These are phyloP conservation scores for Lepidium aucheri DNA, from an alignment of 345 rosid genomes.

Conservation along the genomic window DNA sequence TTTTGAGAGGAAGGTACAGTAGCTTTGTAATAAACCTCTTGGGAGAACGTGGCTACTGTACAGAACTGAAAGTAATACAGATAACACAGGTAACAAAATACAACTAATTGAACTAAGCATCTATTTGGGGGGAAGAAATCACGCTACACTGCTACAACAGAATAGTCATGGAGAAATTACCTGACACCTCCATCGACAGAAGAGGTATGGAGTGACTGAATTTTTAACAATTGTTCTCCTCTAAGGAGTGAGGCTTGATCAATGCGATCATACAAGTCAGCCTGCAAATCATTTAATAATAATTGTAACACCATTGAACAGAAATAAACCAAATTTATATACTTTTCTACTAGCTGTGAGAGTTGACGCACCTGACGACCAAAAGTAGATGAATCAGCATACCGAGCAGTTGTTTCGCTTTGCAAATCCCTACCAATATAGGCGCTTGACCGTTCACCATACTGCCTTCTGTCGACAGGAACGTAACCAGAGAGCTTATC, in stretches of 20 bases:
- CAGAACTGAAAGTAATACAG: neutral
- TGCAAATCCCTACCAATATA: slow-evolving; percentile 72
- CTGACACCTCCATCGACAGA: slow-evolving; percentile 70
- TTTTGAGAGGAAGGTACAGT: neutral
- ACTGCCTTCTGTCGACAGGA: slow-evolving; percentile 63
- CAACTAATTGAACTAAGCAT: neutral
- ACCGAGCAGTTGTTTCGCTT: slow-evolving; percentile 56
- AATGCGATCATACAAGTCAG: slow-evolving; percentile 66
- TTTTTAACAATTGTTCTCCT: slow-evolving; percentile 74
- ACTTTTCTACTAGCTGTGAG: neutral
- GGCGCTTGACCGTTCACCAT: slow-evolving; percentile 57
- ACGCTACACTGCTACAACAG: neutral
- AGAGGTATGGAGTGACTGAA: slow-evolving; percentile 60
- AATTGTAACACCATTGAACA: neutral
- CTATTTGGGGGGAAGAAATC: neutral
- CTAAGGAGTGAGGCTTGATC: slow-evolving; percentile 76
- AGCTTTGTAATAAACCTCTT: neutral
- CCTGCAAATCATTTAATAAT: slow-evolving; percentile 32
- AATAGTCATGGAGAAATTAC: slow-evolving; percentile 34
- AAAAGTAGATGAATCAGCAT: slow-evolving; percentile 59
- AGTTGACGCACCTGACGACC: slow-evolving; percentile 60
- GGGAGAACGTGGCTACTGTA: slow-evolving; percentile 16
- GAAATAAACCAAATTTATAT: neutral
- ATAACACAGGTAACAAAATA: neutral
- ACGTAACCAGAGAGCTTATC: slow-evolving; percentile 75